Evolutionary conservation across 23 red algal species (phyloP).

Genomic region (Gracilaria gracilis): DNA sequence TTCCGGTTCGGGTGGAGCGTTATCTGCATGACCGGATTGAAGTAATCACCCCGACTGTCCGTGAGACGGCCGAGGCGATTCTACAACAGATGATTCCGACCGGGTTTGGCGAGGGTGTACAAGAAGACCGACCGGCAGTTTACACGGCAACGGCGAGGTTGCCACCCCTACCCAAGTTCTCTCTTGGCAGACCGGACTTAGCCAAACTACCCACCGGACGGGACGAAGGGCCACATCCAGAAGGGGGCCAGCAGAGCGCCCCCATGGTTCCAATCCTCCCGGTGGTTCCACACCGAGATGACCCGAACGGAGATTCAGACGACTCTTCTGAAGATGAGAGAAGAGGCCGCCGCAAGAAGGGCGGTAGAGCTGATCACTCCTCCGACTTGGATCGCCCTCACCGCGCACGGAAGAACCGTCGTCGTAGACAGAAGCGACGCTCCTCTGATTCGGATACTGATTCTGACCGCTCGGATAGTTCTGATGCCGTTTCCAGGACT

Average conservation of each 20-base stretch:
- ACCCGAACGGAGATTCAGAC: constrained; percentile 21
- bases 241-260: not conserved
- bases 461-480: not conserved
- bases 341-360: constrained; percentile 18
- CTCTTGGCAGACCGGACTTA: not conserved
- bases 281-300: not conserved
- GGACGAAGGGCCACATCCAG: too few species aligned
- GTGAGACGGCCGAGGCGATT: not conserved
- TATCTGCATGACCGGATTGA: not conserved
- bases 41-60: too few species aligned
- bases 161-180: not conserved
- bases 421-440: not conserved
- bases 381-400: not conserved
- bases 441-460: constrained; percentile 16
- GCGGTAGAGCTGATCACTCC: constrained; percentile 5
- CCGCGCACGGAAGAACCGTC: not conserved
- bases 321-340: not conserved
- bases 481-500: constrained; percentile 1
- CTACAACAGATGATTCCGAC: not conserved
- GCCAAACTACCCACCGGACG: not conserved
- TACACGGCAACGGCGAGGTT: constrained; percentile 2
- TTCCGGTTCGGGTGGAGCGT: not conserved
- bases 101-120: not conserved
- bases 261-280: not conserved
- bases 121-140: not conserved